These are phyloP conservation scores for Magnaporthiopsis rhizophila DNA, from an alignment of 2,329 filamentous ascomycete species.

Conservation along the genomic window DNA sequence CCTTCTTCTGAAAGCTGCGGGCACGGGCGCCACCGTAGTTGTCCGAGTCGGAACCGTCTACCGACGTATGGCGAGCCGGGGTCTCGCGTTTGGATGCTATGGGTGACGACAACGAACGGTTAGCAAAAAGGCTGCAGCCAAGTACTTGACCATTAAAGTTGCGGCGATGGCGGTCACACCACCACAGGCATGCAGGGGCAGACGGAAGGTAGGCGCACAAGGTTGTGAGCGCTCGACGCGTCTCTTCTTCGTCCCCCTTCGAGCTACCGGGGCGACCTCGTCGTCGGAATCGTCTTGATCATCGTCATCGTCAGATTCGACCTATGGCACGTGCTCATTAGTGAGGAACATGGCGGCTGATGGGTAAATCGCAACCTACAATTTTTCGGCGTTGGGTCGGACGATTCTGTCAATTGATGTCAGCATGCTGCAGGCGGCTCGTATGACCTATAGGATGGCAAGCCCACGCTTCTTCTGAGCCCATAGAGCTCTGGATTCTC, in stretches of 20 bases:
- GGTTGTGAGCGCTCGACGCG: conserved; percentile 58
- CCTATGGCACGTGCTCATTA: conserved; percentile 24
- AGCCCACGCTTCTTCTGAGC: conserved; percentile 77
- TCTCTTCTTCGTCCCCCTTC: conserved; percentile 59
- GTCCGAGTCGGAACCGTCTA: conserved; percentile 60
- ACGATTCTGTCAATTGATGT: conserved; percentile 38
- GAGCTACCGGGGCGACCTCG: conserved; percentile 47
- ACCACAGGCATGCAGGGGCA: conserved; percentile 2
- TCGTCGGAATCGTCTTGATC: conserved; percentile 43
- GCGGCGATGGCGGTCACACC: neutral
- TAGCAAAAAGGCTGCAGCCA: neutral
- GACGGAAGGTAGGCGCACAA: conserved; percentile 36
- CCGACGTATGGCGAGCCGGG: conserved; percentile 44
- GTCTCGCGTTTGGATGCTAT: conserved; percentile 55
- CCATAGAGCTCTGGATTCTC: conserved; percentile 95
- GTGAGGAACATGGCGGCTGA: conserved; percentile 12
- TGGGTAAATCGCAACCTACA: conserved; percentile 29
- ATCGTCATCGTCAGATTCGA: conserved; percentile 44
- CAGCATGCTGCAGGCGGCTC: conserved; percentile 19
- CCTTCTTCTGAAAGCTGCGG: conserved; percentile 65
- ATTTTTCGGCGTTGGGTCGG: conserved; percentile 50
- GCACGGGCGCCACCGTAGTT: conserved; percentile 72
- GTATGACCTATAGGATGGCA: conserved; percentile 8
- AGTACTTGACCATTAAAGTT: neutral
- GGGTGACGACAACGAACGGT: conserved; percentile 2